Conservation (phyloP, 768 basidiomycete species). For the Leccinum uliginosum region DNA sequence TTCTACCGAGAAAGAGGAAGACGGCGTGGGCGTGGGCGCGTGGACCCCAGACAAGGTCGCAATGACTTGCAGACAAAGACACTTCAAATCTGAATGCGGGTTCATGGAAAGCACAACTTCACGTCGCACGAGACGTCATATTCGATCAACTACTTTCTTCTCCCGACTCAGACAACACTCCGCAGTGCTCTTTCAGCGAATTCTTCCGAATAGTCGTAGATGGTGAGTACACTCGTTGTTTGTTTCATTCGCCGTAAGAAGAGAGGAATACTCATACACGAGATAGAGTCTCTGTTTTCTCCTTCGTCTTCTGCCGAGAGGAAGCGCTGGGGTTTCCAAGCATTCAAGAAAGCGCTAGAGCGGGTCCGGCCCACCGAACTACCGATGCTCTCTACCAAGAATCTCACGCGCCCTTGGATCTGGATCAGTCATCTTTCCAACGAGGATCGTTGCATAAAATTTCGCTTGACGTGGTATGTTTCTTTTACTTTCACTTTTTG, state of each 20-base stretch:
- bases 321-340: slow-evolving; percentile 95
- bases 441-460: slow-evolving; percentile 85
- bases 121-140: slow-evolving; percentile 87
- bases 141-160: slow-evolving; percentile 68
- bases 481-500: background rate
- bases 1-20: slow-evolving; percentile 8
- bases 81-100: slow-evolving; percentile 47
- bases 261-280: slow-evolving; percentile 1
- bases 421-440: slow-evolving; percentile 93
- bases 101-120: slow-evolving; percentile 85
- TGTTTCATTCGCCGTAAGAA: background rate
- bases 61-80: slow-evolving; percentile 63
- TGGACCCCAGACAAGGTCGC: slow-evolving; percentile 94
- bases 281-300: slow-evolving; percentile 80
- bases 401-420: slow-evolving; percentile 96
- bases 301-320: slow-evolving; percentile 79
- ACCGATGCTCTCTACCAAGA: slow-evolving; percentile 87
- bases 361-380: slow-evolving; percentile 61
- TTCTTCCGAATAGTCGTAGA: slow-evolving; percentile 92
- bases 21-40: background rate
- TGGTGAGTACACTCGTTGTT: slow-evolving; percentile 45
- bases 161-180: slow-evolving; percentile 30
- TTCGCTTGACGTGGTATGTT: slow-evolving; percentile 72
- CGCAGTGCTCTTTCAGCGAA: slow-evolving; percentile 73
- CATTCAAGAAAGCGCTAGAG: slow-evolving; percentile 76